Conservation (phyloP, 345 rosid species). For the Psidium guajava region DNA sequence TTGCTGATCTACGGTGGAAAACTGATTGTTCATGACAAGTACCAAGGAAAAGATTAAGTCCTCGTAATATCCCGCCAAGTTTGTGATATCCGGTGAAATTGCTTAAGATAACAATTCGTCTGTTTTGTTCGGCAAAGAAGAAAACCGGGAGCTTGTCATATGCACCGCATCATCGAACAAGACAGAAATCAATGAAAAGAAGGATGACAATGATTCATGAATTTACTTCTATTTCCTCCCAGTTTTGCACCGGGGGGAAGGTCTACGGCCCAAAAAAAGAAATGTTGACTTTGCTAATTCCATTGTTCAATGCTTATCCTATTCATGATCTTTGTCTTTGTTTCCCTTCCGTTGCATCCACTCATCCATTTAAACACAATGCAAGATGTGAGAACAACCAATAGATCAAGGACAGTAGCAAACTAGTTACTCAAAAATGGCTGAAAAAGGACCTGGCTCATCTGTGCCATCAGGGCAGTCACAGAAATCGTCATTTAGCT, state of each 20-base stretch:
- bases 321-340: background rate
- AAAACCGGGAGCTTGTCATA: background rate
- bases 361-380: background rate
- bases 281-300: background rate
- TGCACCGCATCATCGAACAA: background rate
- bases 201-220: background rate
- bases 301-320: background rate
- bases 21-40: background rate
- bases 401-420: background rate
- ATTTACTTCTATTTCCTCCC: background rate
- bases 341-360: background rate
- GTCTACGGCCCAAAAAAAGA: background rate
- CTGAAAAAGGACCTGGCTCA: constrained; percentile 69
- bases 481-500: constrained; percentile 91
- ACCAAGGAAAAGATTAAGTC: background rate
- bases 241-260: background rate
- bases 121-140: background rate
- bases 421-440: background rate
- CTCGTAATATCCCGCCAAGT: background rate
- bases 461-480: constrained; percentile 91
- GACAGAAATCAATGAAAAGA: background rate
- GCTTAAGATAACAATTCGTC: background rate
- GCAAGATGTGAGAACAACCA: background rate
- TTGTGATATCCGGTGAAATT: background rate
- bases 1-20: background rate